Conservation (phyloP, 495 filamentous ascomycete genomes). For the Penicillium alfredii region DNA sequence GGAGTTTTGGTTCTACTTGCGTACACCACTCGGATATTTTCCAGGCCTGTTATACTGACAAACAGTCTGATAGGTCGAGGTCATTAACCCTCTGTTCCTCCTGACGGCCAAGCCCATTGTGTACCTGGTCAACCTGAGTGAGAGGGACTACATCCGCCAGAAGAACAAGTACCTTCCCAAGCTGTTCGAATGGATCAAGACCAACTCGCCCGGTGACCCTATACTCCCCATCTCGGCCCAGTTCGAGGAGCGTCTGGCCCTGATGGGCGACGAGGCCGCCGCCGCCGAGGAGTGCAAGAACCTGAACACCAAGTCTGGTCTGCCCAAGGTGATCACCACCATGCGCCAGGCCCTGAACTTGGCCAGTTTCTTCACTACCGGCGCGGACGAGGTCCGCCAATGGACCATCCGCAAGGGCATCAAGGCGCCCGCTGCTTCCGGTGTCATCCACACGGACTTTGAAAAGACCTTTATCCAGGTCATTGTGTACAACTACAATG, state of each 20-base stretch:
- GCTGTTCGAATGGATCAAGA: slow-evolving; percentile 90
- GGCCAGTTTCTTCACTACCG: slow-evolving; percentile 94
- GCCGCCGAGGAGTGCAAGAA: slow-evolving; percentile 85
- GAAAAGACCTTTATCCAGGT: slow-evolving; percentile 99
- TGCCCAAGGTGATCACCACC: slow-evolving; percentile 88
- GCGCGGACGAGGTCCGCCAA: slow-evolving; percentile 93
- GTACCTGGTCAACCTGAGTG: slow-evolving; percentile 93
- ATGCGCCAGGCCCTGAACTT: slow-evolving; percentile 92
- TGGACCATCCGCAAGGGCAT: slow-evolving; percentile 97
- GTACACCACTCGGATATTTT: slow-evolving; percentile 9
- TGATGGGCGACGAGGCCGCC: slow-evolving; percentile 68
- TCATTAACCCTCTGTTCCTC: slow-evolving; percentile 94
- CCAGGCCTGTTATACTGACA: slow-evolving; percentile 28
- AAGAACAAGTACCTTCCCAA: slow-evolving; percentile 98
- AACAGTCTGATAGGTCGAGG: slow-evolving; percentile 65
- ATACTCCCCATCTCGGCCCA: slow-evolving; percentile 88
- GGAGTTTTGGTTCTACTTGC: slow-evolving; percentile 15
- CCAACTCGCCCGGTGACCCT: slow-evolving; percentile 77
- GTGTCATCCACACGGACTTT: slow-evolving; percentile 98
- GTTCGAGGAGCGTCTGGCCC: slow-evolving; percentile 87
- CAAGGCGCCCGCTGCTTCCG: slow-evolving; percentile 94
- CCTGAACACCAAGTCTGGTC: slow-evolving; percentile 75
- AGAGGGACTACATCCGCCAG: slow-evolving; percentile 96
- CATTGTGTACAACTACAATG: slow-evolving; percentile 77
- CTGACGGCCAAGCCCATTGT: slow-evolving; percentile 96